phyloP scores from a whole-genome alignment of 768 basidiomycete species.

The Suillus fuscotomentosus region DNA sequence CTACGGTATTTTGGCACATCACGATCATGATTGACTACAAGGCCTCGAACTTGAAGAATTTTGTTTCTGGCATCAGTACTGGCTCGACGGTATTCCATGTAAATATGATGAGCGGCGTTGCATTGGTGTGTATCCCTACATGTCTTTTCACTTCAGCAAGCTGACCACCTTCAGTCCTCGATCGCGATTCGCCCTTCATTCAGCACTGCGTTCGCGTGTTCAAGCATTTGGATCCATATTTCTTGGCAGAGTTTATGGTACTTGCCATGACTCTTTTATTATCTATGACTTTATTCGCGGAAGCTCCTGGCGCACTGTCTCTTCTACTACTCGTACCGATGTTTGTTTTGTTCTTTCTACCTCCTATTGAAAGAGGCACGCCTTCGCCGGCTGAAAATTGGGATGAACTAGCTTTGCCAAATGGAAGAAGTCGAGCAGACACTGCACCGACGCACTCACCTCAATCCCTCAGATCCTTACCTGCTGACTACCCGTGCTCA shows the following conservation, averaged over 20 bases:
- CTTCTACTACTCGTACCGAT: conserved; percentile 46
- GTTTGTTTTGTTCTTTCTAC: conserved; percentile 40
- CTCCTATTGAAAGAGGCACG: conserved; percentile 42
- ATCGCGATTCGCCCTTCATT: conserved; percentile 57
- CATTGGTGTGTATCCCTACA: conserved; percentile 48
- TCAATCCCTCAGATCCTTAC: conserved; percentile 42
- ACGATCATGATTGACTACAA: conserved; percentile 52
- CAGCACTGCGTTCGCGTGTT: conserved; percentile 51
- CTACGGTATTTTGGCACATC: neutral
- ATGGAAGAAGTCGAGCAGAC: conserved; percentile 1
- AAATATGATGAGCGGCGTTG: conserved; percentile 62
- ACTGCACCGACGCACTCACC: neutral
- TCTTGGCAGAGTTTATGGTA: conserved; percentile 56
- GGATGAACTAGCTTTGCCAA: neutral
- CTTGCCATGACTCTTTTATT: conserved; percentile 76
- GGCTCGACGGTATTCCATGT: conserved; percentile 71
- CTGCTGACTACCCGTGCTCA: conserved; percentile 87
- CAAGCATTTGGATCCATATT: conserved; percentile 33
- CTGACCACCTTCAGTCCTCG: conserved; percentile 49
- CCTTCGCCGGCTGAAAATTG: conserved; percentile 46
- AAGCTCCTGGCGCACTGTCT: conserved; percentile 51
- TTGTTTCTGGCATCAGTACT: conserved; percentile 63
- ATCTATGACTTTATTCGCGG: conserved; percentile 75
- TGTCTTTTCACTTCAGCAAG: neutral
- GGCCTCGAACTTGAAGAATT: conserved; percentile 67